phyloP scores from a whole-genome alignment of 768 basidiomycete genomes.

The Dioszegia hungarica region DNA sequence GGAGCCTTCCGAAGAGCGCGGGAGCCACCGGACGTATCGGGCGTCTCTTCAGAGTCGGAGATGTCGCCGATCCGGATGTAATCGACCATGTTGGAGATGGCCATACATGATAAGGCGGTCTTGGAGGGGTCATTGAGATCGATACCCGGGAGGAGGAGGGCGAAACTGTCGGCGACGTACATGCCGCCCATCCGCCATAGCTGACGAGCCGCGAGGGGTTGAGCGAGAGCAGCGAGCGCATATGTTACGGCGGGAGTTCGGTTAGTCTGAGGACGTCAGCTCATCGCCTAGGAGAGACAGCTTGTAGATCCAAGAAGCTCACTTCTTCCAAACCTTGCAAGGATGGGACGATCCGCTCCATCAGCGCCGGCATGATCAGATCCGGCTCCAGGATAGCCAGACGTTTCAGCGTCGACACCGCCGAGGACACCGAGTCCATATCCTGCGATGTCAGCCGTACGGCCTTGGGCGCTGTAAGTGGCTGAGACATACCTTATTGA shows the following conservation, averaged over 20 bases:
- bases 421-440: slow-evolving; percentile 64
- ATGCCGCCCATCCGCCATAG: slow-evolving; percentile 79
- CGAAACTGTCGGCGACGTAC: slow-evolving; percentile 70
- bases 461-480: neutral
- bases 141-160: slow-evolving; percentile 77
- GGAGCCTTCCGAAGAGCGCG: slow-evolving; percentile 47
- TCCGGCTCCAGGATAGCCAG: slow-evolving; percentile 82
- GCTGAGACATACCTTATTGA: slow-evolving; percentile 57
- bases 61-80: slow-evolving; percentile 36
- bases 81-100: slow-evolving; percentile 44
- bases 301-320: slow-evolving; percentile 18
- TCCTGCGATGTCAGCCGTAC: slow-evolving; percentile 50
- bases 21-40: slow-evolving; percentile 40
- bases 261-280: slow-evolving; percentile 58
- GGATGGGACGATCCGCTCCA: slow-evolving; percentile 78
- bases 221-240: slow-evolving; percentile 72
- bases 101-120: slow-evolving; percentile 40
- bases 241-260: slow-evolving; percentile 81
- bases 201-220: slow-evolving; percentile 70
- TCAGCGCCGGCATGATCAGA: slow-evolving; percentile 70
- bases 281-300: neutral
- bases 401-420: slow-evolving; percentile 73
- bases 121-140: slow-evolving; percentile 58
- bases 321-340: slow-evolving; percentile 86
- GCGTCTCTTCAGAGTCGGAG: slow-evolving; percentile 18